A percentile compares a stretch with the other conserved stretches of the same genome.
Evolutionary conservation across 2,329 filamentous ascomycete species (phyloP).

Genomic region (Epichloe sibirici): DNA sequence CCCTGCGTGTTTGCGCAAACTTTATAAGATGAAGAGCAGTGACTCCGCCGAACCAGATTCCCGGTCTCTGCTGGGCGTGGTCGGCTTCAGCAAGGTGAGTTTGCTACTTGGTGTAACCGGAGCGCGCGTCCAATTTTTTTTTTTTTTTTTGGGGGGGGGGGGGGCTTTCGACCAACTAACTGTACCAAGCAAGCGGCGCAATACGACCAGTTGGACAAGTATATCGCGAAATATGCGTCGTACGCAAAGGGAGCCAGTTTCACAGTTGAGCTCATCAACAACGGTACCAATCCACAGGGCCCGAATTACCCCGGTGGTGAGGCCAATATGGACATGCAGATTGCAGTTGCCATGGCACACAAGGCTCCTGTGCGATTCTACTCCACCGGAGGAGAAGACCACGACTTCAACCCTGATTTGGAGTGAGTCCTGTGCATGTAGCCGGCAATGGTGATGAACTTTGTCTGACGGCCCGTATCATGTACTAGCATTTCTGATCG

Average conservation of each 20-base stretch:
- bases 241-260: conserved; percentile 42
- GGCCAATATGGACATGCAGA: conserved; percentile 27
- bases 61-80: conserved; percentile 53
- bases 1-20: conserved; percentile 29
- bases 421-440: conserved; percentile 17
- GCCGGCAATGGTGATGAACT: not conserved
- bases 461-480: not conserved
- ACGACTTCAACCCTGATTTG: conserved; percentile 20
- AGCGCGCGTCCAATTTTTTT: not conserved
- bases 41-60: conserved; percentile 43
- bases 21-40: conserved; percentile 29
- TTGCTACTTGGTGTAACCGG: not conserved
- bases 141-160: not conserved
- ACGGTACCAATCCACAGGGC: conserved; percentile 39
- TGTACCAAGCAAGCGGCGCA: conserved; percentile 34
- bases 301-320: conserved; percentile 17
- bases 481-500: conserved; percentile 12
- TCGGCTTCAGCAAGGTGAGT: conserved; percentile 28
- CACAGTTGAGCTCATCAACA: conserved; percentile 42
- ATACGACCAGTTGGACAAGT: conserved; percentile 41
- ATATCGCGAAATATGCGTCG: conserved; percentile 41
- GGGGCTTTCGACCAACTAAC: not conserved
- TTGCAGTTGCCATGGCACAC: conserved; percentile 21
- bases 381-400: conserved; percentile 19
- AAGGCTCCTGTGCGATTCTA: conserved; percentile 23